Conservation (phyloP, 176 grass and related monocot genomes). For the Tillandsia fasciculata region DNA sequence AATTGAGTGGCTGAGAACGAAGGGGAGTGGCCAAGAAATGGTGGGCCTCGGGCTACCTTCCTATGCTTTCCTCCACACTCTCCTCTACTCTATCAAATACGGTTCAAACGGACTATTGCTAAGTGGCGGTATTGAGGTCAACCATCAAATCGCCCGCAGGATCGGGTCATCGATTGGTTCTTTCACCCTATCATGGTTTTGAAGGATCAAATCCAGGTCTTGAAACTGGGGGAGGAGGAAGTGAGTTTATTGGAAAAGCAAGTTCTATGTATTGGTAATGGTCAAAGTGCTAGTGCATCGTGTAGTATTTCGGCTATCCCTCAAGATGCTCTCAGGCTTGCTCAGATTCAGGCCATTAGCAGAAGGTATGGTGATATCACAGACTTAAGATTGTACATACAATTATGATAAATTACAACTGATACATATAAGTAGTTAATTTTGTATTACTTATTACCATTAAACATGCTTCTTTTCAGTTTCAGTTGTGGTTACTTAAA, state of each 20-base stretch:
- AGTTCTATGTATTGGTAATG: slow-evolving; percentile 43
- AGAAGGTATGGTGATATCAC: slow-evolving; percentile 39
- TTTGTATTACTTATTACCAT: too few relatives aligned
- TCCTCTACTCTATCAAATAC: slow-evolving; percentile 54
- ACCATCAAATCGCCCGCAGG: slow-evolving; percentile 63
- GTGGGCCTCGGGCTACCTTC: slow-evolving; percentile 63
- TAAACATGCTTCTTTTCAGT: too few relatives aligned
- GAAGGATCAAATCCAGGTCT: slow-evolving; percentile 63
- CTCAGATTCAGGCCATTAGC: slow-evolving; percentile 84
- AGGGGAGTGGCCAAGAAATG: slow-evolving; percentile 37
- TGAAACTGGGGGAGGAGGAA: slow-evolving; percentile 62
- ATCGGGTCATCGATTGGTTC: slow-evolving; percentile 71
- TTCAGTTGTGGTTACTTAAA: too few relatives aligned
- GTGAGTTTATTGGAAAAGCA: slow-evolving; percentile 51
- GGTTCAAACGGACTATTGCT: slow-evolving; percentile 52
- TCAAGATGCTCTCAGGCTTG: slow-evolving; percentile 51
- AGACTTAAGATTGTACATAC: too few relatives aligned
- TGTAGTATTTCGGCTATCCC: slow-evolving; percentile 31
- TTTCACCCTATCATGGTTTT: slow-evolving; percentile 77
- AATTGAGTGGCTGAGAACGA: slow-evolving; percentile 52
- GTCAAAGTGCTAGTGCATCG: slow-evolving; percentile 16
- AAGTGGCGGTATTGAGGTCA: slow-evolving; percentile 43
- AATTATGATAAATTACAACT: too few relatives aligned
- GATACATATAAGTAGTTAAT: too few relatives aligned
- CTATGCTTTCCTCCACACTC: slow-evolving; percentile 34